These are phyloP conservation scores for Przewalskia tangutica DNA, from an alignment of 257 asterid genomes.

Conservation along the genomic window DNA sequence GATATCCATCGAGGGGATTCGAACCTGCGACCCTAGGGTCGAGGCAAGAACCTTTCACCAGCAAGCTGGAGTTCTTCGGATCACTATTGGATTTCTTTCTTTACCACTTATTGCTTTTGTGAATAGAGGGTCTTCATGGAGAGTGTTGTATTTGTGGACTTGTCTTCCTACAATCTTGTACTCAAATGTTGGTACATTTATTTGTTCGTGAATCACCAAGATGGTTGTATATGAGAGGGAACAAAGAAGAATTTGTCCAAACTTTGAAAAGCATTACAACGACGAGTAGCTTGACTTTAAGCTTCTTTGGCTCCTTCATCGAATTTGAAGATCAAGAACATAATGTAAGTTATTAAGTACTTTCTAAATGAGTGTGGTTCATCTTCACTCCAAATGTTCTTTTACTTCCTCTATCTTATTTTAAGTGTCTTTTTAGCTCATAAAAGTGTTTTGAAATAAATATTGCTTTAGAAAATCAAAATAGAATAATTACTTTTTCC, in stretches of 20 bases:
- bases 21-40: too few species aligned
- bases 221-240: slow-evolving; percentile 59
- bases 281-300: slow-evolving; percentile 26
- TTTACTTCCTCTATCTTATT: too few species aligned
- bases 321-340: slow-evolving; percentile 1
- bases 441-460: too few species aligned
- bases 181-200: slow-evolving; percentile 11
- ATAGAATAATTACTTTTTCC: too few species aligned
- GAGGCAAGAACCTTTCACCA: too few species aligned
- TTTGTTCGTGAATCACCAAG: slow-evolving; percentile 57
- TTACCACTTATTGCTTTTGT: slow-evolving; percentile 39
- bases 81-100: slow-evolving; percentile 52
- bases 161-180: slow-evolving; percentile 36
- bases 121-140: slow-evolving; percentile 44
- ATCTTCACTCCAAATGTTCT: too few species aligned
- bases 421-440: too few species aligned
- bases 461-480: too few species aligned
- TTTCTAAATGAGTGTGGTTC: background rate
- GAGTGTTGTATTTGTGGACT: slow-evolving; percentile 50
- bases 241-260: slow-evolving; percentile 34
- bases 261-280: slow-evolving; percentile 37
- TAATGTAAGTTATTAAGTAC: background rate
- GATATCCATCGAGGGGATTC: too few species aligned
- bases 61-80: too few species aligned
- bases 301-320: slow-evolving; percentile 34